Evolutionary conservation across 2,329 filamentous ascomycete genomes (phyloP), one percentile per base, ranked within the genome.

Genomic region (Alternaria ethzedia): DNA sequence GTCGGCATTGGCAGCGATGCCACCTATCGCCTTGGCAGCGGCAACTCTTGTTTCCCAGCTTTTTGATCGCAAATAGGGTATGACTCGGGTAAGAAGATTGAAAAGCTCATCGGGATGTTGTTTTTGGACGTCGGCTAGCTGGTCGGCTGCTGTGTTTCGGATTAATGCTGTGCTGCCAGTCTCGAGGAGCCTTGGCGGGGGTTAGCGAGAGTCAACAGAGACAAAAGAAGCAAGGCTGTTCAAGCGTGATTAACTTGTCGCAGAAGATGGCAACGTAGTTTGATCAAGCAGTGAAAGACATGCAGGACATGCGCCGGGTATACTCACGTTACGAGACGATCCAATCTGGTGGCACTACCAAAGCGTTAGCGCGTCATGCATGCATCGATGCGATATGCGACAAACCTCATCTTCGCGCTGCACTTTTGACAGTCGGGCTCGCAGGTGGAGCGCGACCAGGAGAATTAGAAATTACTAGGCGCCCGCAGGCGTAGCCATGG

Each of bases 51-150:
- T 99, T 77, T 99, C 96, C 96, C 96, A 99, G 77, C 94, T 95
- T 79, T 95, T 97, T 71, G 96, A 95, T 62, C 93, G 89, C 28
- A 99, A 86, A 80, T 97, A 99, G 1, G 96, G 95, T n/a, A 99
- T 90, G 30, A 99, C 94, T 64, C 95, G 88, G 28, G 93, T 95
- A 12, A 99, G 86, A 7, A 99, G 87, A 77, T 98, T 97, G 82
- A 98, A 98, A 1, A 99, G 85, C 80, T 99, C 96, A 82, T 99
- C 95, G 0, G 96, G 96, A 75, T 98, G 96, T 80, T 96, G 92
- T 79, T 97, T 98, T 82, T 99, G 96, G 81, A 97, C 96, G 82
- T 99, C 96, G 66, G 94, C 96, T 67, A 99, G 87, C 82, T 99
- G 96, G 77, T 96, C 94, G 66, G 97, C 96, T 66, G 96, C 96